Evolutionary conservation across 2,329 filamentous ascomycete genomes (phyloP).

Genomic region (Escovopsis weberi): DNA sequence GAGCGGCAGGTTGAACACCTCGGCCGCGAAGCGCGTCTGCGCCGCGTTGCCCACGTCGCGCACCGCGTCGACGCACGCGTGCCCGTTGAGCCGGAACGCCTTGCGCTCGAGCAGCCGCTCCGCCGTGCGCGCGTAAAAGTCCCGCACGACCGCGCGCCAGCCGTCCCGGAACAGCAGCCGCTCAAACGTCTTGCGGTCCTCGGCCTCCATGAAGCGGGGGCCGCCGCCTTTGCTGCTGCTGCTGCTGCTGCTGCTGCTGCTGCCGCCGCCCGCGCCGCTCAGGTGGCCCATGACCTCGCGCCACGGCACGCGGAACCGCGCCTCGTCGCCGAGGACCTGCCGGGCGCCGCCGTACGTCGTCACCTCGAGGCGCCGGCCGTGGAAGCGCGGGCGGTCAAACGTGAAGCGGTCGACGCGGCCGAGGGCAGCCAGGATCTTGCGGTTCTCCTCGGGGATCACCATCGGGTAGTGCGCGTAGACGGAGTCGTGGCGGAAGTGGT

Average conservation of each 20-base stretch:
- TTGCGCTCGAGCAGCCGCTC: conserved; percentile 48
- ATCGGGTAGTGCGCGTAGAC: conserved; percentile 73
- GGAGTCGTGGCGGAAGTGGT: conserved; percentile 63
- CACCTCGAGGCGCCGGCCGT: conserved; percentile 38
- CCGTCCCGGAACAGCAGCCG: conserved; percentile 45
- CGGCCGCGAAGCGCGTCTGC: conserved; percentile 48
- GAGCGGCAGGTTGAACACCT: conserved; percentile 50
- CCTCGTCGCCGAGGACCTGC: conserved; percentile 44
- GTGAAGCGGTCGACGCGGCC: conserved; percentile 54
- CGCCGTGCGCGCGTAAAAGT: conserved; percentile 51
- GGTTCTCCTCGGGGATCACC: conserved; percentile 56
- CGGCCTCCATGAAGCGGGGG: conserved; percentile 2
- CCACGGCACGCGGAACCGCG: conserved; percentile 52
- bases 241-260: too few relatives aligned
- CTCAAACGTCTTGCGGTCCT: conserved; percentile 33
- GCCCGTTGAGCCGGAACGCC: conserved; percentile 41
- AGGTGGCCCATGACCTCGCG: conserved; percentile 47
- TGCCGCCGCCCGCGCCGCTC: background rate
- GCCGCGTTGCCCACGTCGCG: conserved; percentile 55
- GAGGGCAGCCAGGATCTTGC: conserved; percentile 53
- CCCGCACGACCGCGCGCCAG: conserved; percentile 48
- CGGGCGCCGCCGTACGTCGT: conserved; percentile 46
- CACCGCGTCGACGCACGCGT: conserved; percentile 54
- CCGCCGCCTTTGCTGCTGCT: too few relatives aligned
- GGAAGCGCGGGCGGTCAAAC: conserved; percentile 45